These are phyloP conservation scores for Suhomyces yuchorum DNA, from an alignment of 1,139 yeast genomes.

Conservation along the genomic window DNA sequence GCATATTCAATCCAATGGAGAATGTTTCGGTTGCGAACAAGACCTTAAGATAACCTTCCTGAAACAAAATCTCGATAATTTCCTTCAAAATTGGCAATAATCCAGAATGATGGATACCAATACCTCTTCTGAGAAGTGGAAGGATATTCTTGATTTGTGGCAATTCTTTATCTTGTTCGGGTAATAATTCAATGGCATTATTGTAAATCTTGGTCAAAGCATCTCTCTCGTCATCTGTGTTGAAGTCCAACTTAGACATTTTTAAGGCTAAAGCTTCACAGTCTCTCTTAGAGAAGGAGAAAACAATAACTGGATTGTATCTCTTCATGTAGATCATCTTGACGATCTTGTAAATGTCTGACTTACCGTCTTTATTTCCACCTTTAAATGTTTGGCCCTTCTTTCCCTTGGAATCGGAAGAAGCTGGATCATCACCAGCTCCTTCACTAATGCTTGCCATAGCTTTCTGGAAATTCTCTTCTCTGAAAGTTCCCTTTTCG, in stretches of 20 bases:
- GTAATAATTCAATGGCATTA: slow-evolving; percentile 83
- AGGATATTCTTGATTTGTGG: slow-evolving; percentile 92
- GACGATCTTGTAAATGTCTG: slow-evolving; percentile 95
- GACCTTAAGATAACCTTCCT: slow-evolving; percentile 92
- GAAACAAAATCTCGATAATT: slow-evolving; percentile 94
- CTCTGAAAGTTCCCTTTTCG: slow-evolving; percentile 93
- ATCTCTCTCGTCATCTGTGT: slow-evolving; percentile 87
- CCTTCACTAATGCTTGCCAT: slow-evolving; percentile 90
- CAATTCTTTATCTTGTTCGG: slow-evolving; percentile 86
- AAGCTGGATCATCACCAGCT: slow-evolving; percentile 80
- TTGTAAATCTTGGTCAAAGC: slow-evolving; percentile 84
- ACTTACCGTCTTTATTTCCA: slow-evolving; percentile 78
- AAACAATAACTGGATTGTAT: slow-evolving; percentile 96
- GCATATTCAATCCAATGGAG: slow-evolving; percentile 97
- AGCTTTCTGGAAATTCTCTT: slow-evolving; percentile 96
- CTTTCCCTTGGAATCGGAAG: slow-evolving; percentile 61
- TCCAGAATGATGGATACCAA: slow-evolving; percentile 98
- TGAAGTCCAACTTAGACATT: slow-evolving; percentile 93
- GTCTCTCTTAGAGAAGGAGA: slow-evolving; percentile 93
- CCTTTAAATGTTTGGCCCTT: slow-evolving; percentile 89
- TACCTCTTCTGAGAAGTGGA: slow-evolving; percentile 89
- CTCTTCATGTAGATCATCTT: slow-evolving; percentile 96
- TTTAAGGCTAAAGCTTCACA: slow-evolving; percentile 93
- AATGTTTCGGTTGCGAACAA: slow-evolving; percentile 97
- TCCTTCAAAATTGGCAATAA: slow-evolving; percentile 92